Conservation (phyloP, 148 eudicot species). For the Rhododendron henanense region DNA sequence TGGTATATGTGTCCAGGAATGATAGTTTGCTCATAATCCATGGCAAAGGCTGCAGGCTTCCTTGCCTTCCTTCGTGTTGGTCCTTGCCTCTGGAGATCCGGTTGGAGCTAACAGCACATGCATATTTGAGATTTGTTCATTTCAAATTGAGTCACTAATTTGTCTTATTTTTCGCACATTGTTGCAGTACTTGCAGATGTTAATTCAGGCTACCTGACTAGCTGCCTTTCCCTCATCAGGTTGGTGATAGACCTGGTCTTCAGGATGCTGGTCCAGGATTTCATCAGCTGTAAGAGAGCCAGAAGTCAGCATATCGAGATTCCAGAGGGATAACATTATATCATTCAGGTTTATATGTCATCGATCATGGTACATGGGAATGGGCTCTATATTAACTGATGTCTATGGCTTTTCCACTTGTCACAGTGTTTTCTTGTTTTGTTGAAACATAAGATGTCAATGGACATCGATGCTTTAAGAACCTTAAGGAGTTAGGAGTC, state of each 20-base stretch:
- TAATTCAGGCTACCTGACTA: conserved; percentile 31
- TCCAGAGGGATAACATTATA: background rate
- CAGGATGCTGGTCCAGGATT: conserved; percentile 35
- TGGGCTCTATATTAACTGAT: background rate
- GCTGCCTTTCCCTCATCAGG: conserved; percentile 34
- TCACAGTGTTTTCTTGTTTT: conserved; percentile 21
- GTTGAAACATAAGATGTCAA: background rate
- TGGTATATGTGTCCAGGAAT: conserved; percentile 81
- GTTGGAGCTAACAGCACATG: conserved; percentile 23
- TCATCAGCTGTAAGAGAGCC: conserved; percentile 36
- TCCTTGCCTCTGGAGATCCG: conserved; percentile 28
- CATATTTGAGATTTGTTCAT: conserved; percentile 1
- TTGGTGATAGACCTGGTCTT: conserved; percentile 37
- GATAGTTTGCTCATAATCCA: conserved; percentile 78
- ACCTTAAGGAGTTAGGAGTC: background rate
- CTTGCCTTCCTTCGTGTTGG: conserved; percentile 45
- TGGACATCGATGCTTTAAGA: background rate
- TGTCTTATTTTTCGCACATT: background rate
- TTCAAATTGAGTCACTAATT: background rate
- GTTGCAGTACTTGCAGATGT: background rate
- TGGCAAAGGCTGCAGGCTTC: conserved; percentile 35
- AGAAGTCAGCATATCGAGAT: conserved; percentile 8
- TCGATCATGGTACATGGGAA: background rate
- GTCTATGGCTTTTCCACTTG: conserved; percentile 5
- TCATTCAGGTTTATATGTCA: background rate